A percentile compares a stretch with the other conserved stretches of the same genome.
Conservation (phyloP, 306 rosid genomes). For the Prunus salicina region DNA sequence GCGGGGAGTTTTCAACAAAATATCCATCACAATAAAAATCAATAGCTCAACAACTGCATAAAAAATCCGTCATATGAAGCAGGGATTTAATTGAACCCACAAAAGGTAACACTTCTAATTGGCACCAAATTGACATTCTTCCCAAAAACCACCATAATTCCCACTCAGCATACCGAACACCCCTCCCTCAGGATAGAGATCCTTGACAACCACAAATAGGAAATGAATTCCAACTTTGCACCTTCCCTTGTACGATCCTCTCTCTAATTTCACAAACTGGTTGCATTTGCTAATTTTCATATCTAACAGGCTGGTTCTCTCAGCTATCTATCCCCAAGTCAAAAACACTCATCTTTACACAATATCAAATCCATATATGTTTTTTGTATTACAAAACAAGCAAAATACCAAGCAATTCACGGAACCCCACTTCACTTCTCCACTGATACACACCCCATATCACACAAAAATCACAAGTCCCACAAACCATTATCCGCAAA, state of each 20-base stretch:
- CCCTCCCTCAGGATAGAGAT: neutral
- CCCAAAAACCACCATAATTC: neutral
- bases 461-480: neutral
- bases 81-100: neutral
- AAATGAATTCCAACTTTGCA: neutral
- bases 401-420: neutral
- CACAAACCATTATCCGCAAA: neutral
- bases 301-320: neutral
- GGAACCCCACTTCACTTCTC: neutral
- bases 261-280: neutral
- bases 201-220: neutral
- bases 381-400: neutral
- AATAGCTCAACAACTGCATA: neutral
- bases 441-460: neutral
- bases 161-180: neutral
- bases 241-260: neutral
- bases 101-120: neutral
- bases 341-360: neutral
- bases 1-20: neutral
- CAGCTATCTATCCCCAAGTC: neutral
- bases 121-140: neutral
- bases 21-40: neutral
- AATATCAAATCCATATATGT: neutral
- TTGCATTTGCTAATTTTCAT: neutral
- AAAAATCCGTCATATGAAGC: neutral